Evolutionary conservation across 495 filamentous ascomycete species (phyloP).

Genomic region (Chaetomium cochliodes): DNA sequence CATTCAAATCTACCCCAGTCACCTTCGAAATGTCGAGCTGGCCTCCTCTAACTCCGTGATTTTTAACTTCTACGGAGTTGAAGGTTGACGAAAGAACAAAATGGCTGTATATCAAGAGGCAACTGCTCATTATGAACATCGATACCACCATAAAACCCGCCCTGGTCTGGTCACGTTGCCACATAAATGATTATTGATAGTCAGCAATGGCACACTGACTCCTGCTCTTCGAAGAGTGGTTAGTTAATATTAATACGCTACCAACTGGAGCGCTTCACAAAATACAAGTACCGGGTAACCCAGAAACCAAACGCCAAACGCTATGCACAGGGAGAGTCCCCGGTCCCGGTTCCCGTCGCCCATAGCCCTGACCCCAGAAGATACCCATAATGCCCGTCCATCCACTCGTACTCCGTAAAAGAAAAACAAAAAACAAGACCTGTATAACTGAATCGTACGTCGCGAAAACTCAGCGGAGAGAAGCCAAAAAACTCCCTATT

Average conservation of each 20-base stretch:
- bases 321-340: constrained; percentile 10
- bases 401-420: neutral
- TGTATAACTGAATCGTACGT: neutral
- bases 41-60: neutral
- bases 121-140: too few relatives aligned
- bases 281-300: neutral
- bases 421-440: neutral
- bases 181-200: too few relatives aligned
- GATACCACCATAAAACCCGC: too few relatives aligned
- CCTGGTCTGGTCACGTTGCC: too few relatives aligned
- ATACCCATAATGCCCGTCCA: neutral
- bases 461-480: too few relatives aligned
- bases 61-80: neutral
- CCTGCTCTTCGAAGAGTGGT: neutral
- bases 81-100: too few relatives aligned
- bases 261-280: neutral
- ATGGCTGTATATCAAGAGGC: too few relatives aligned
- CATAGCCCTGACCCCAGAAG: neutral
- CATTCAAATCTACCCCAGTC: neutral
- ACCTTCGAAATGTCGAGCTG: neutral
- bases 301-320: constrained; percentile 18
- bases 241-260: neutral
- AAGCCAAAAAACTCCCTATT: neutral
- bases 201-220: neutral
- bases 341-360: neutral